Conservation (phyloP, 2,329 filamentous ascomycete species). For the Calonectria pseudoturangicola region DNA sequence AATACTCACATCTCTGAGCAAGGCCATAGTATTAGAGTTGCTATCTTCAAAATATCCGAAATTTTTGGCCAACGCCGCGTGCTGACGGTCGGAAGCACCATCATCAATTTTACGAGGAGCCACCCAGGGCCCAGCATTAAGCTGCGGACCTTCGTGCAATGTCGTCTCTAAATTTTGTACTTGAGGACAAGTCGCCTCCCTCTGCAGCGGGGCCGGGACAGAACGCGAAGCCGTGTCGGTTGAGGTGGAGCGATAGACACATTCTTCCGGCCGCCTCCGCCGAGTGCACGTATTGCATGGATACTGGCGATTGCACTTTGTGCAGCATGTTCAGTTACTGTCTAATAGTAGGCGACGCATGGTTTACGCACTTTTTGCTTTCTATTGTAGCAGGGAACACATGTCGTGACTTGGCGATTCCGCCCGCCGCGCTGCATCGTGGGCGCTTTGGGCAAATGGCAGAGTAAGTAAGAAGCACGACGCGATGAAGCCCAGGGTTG, state of each 20-base stretch:
- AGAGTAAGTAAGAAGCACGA: not conserved
- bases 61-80: too few species aligned
- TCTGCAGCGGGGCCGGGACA: not conserved
- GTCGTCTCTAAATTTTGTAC: too few species aligned
- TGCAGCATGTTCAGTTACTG: not conserved
- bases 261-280: not conserved
- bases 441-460: not conserved
- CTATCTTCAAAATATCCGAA: too few species aligned
- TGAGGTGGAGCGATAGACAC: not conserved
- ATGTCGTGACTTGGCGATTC: not conserved
- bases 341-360: not conserved
- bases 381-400: not conserved
- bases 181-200: too few species aligned
- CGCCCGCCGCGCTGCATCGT: not conserved
- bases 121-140: too few species aligned
- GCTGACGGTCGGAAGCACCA: too few species aligned
- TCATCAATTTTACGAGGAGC: too few species aligned
- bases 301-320: slow-evolving; percentile 13
- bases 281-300: not conserved
- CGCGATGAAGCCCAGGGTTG: not conserved
- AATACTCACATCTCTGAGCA: too few species aligned
- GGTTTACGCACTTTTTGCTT: not conserved
- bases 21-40: too few species aligned
- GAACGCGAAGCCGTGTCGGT: not conserved
- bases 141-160: too few species aligned